Percentiles rank a stretch among this genome's conserved stretches.
Conservation (phyloP, 176 grass and related monocot genomes). For the Cymbopogon citratus region DNA sequence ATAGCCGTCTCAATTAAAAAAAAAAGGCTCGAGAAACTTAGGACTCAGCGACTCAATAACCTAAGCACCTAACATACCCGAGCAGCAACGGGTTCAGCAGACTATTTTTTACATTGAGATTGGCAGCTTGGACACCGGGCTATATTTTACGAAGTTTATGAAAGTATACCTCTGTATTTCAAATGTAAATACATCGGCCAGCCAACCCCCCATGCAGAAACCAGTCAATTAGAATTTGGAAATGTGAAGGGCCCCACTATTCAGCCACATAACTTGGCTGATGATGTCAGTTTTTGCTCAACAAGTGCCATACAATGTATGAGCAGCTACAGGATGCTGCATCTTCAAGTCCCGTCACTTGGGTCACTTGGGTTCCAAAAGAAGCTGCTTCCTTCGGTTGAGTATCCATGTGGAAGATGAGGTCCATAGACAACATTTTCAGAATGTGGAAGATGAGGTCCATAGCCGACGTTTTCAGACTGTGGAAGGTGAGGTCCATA, state of each 20-base stretch:
- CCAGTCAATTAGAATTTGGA: conserved; percentile 19
- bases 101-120: neutral
- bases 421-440: conserved; percentile 38
- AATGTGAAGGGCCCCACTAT: conserved; percentile 17
- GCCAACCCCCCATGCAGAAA: neutral
- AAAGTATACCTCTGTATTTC: neutral
- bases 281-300: conserved; percentile 18
- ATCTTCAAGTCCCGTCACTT: conserved; percentile 18
- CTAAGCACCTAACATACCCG: neutral
- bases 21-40: neutral
- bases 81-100: neutral
- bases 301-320: neutral
- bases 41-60: no score
- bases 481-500: conserved; percentile 69
- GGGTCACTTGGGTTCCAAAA: conserved; percentile 46
- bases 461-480: conserved; percentile 52
- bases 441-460: conserved; percentile 62
- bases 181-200: neutral
- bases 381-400: conserved; percentile 17
- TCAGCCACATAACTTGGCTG: conserved; percentile 6
- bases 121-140: neutral
- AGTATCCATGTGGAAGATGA: conserved; percentile 64
- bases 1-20: neutral
- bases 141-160: conserved; percentile 15
- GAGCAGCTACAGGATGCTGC: neutral